Evolutionary conservation across 176 grass and related monocot genomes (phyloP), one percentile per base, ranked within the genome.

Genomic region (Hyparrhenia diplandra): DNA sequence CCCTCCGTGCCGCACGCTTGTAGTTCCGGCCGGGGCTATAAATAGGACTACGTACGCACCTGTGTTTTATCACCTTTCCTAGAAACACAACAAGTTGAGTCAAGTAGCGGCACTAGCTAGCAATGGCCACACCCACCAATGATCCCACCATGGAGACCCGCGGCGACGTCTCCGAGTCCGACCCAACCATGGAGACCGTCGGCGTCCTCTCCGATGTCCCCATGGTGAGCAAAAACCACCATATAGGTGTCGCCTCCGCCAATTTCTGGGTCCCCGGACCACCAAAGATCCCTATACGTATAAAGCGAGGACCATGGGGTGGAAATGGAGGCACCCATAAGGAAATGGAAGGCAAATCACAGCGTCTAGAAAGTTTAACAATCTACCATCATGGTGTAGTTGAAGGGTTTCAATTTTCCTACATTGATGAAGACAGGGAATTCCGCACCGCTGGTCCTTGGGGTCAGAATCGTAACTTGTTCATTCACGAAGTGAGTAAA

Each of bases 281-380:
- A 8, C 7, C 8, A 37, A 37, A 5, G 37, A 40, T 40, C 34
- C 54, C 55, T 61, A 2, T 13, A 61, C 74, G 11, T 61, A 61
- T 6, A 59, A 59, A 39, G 73, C 24, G 13, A 23, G 73, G 73
- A 75, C 17, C 73, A 59, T 16, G 17, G 17, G 73, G 73, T 75
- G 73, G 9, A 75, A 59, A 39, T 37, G 14, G 2, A 39, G 73
- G 51, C 21, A 2, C 12, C 73, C 12, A 25, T 39, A 4, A 2
- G 11, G 73, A 75, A 39, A 75, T 59, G 73, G 51, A 39, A 75
- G 73, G 51, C 51, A 59, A 39, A 75, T 75, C 73, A 21, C 73
- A 39, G 59, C 73, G 51, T 17, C 73, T 75, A 13, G 52, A 75
- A 59, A 75, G 10, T 75, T 11, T 75, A 6, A 75, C 32, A 75